Percentiles rank a stretch among this genome's conserved stretches.
These are phyloP conservation scores for Fagopyrum esculentum DNA, from an alignment of 148 eudicot genomes.

Conservation along the genomic window DNA sequence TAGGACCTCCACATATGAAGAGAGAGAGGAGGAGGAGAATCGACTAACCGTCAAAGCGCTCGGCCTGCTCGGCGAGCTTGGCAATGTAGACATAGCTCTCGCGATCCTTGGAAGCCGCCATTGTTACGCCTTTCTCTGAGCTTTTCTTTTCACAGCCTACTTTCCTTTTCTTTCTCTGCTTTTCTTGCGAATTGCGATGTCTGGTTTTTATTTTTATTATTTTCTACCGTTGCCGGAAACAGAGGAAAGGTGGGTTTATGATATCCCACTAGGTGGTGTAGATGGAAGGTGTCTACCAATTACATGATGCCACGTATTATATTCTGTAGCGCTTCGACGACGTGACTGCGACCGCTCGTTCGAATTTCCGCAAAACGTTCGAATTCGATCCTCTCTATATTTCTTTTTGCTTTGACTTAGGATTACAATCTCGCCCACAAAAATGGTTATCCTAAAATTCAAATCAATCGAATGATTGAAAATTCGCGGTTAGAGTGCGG, in stretches of 20 bases:
- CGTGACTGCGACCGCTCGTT: slow-evolving; percentile 1
- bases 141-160: neutral
- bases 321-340: neutral
- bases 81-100: slow-evolving; percentile 9
- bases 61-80: neutral
- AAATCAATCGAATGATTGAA: too few species aligned
- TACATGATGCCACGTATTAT: neutral
- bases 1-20: neutral
- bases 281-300: neutral
- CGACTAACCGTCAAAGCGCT: slow-evolving; percentile 8
- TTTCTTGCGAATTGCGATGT: neutral
- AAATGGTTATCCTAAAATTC: too few species aligned
- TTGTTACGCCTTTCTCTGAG: neutral
- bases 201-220: neutral
- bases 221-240: neutral
- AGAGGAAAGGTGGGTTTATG: neutral
- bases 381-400: neutral
- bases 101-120: slow-evolving; percentile 12
- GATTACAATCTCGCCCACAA: too few species aligned
- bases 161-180: slow-evolving; percentile 4
- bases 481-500: too few species aligned
- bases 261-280: neutral
- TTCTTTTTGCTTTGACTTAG: neutral
- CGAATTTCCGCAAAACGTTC: neutral
- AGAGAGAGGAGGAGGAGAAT: neutral